Evolutionary conservation across 169 alveolate species (phyloP).

Genomic region (Condylostoma magnum): DNA sequence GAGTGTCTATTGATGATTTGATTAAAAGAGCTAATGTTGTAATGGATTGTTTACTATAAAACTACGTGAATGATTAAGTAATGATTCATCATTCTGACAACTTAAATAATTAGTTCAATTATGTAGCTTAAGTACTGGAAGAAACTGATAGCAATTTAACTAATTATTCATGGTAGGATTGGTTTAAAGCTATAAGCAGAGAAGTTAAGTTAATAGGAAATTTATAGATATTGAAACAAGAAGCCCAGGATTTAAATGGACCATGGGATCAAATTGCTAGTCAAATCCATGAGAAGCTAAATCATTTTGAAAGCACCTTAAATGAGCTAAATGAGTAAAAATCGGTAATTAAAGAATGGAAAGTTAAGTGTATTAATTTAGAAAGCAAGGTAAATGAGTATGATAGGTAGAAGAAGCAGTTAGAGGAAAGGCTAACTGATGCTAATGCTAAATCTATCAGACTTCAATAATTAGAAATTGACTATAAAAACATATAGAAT

Average conservation of each 20-base stretch:
- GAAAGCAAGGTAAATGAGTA: constrained; percentile 11
- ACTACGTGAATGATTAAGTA: neutral
- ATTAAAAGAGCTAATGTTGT: neutral
- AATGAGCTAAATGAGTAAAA: constrained; percentile 13
- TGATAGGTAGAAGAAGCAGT: neutral
- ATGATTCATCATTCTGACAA: neutral
- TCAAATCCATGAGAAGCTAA: neutral
- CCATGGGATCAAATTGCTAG: constrained; percentile 6
- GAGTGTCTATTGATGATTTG: constrained; percentile 5
- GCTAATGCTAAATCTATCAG: constrained; percentile 24
- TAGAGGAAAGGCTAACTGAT: constrained; percentile 16
- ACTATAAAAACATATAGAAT: constrained; percentile 13
- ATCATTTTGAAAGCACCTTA: neutral
- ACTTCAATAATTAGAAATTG: constrained; percentile 24
- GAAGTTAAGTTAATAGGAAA: neutral
- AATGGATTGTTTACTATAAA: neutral
- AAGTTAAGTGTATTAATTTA: neutral
- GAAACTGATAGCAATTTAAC: neutral
- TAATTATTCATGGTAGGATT: constrained; percentile 15
- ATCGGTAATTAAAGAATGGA: neutral
- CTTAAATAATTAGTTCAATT: neutral
- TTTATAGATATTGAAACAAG: neutral
- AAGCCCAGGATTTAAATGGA: neutral
- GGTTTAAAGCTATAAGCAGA: constrained; percentile 6
- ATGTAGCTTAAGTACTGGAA: neutral